These are phyloP conservation scores for Nitzschia inconspicua DNA, from an alignment of 108 stramenopile species.

Conservation along the genomic window DNA sequence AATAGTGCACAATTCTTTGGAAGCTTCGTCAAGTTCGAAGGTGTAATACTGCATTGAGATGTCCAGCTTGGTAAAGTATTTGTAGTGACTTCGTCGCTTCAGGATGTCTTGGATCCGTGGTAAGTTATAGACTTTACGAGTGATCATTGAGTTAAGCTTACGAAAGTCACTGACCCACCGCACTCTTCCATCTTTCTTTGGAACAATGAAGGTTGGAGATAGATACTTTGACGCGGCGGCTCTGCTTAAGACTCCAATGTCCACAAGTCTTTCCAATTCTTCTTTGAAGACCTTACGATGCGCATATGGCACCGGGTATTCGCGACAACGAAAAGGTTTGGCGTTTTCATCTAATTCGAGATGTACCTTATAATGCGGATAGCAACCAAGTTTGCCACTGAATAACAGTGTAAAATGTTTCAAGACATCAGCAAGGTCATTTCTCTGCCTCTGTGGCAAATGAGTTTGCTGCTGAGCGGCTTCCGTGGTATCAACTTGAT, in stretches of 20 bases:
- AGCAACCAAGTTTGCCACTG: conserved; percentile 29
- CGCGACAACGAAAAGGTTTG: conserved; percentile 14
- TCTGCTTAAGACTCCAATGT: conserved; percentile 19
- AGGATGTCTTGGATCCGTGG: conserved; percentile 26
- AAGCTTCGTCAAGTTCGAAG: conserved; percentile 2
- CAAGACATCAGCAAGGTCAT: too few relatives aligned
- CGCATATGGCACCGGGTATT: conserved; percentile 27
- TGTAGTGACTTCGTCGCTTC: conserved; percentile 1
- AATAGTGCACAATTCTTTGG: conserved; percentile 30
- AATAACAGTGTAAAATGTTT: too few relatives aligned
- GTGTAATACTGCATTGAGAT: conserved; percentile 18
- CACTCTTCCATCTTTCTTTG: conserved; percentile 42
- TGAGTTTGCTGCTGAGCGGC: too few relatives aligned
- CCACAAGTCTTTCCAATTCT: conserved; percentile 20
- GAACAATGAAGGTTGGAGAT: conserved; percentile 33
- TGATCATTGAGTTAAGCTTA: conserved; percentile 21
- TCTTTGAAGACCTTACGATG: conserved; percentile 31
- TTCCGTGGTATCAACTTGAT: too few relatives aligned
- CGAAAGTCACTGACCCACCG: conserved; percentile 37
- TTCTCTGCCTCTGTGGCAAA: too few relatives aligned
- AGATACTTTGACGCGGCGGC: conserved; percentile 8
- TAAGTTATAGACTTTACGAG: not conserved
- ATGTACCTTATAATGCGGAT: conserved; percentile 25
- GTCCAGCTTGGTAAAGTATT: conserved; percentile 25
- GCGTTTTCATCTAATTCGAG: conserved; percentile 21